Evolutionary conservation across 352 stramenopile species (phyloP).

Genomic region (Pythium myriotylum): DNA sequence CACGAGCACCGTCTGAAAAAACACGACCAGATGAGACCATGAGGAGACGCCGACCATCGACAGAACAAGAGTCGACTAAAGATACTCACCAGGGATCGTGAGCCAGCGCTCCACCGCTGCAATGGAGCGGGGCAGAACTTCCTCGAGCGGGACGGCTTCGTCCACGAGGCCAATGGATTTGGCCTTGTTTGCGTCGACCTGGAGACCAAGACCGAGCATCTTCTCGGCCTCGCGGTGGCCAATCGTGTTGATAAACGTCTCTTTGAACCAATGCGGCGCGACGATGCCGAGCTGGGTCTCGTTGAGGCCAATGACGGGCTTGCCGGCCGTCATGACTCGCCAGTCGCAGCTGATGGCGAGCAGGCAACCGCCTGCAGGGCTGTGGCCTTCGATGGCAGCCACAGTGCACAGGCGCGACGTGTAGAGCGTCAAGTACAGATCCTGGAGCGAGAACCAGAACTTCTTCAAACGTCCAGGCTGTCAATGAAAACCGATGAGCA

Average conservation of each 20-base stretch:
- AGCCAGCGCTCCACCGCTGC: slow-evolving; percentile 76
- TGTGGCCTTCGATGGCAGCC: slow-evolving; percentile 91
- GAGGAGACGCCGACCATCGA: no score
- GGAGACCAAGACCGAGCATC: slow-evolving; percentile 80
- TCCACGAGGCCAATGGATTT: slow-evolving; percentile 80
- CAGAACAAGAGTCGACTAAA: background rate
- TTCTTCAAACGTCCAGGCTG: slow-evolving; percentile 51
- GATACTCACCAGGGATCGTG: slow-evolving; percentile 66
- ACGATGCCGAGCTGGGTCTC: slow-evolving; percentile 94
- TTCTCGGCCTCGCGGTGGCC: slow-evolving; percentile 84
- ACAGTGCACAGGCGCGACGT: slow-evolving; percentile 87
- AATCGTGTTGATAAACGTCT: slow-evolving; percentile 84
- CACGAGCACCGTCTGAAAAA: slow-evolving; percentile 59
- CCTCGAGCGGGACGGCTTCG: slow-evolving; percentile 72
- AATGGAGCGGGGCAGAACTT: slow-evolving; percentile 72
- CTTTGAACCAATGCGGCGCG: slow-evolving; percentile 72
- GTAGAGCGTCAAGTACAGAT: slow-evolving; percentile 94
- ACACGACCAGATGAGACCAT: background rate
- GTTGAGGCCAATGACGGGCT: slow-evolving; percentile 93
- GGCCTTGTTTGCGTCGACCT: slow-evolving; percentile 74
- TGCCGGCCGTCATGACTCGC: slow-evolving; percentile 90
- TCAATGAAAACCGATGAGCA: no score
- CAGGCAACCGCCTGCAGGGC: slow-evolving; percentile 92
- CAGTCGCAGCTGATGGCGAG: slow-evolving; percentile 95
- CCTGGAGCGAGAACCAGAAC: slow-evolving; percentile 93